Conservation (phyloP, 2,329 filamentous ascomycete species). For the Fusarium liriodendri region DNA sequence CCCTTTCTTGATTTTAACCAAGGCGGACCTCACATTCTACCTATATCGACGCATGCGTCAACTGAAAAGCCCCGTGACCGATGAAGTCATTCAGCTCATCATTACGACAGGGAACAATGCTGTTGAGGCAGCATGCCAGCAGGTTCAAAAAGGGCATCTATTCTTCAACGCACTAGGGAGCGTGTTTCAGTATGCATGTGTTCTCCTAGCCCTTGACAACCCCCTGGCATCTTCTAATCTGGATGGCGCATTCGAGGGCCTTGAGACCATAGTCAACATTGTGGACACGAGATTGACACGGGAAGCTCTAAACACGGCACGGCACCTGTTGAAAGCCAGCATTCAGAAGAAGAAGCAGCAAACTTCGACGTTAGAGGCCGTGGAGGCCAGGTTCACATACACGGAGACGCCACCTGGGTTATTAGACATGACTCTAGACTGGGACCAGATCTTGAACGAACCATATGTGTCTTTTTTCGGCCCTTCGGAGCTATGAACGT, state of each 20-base stretch:
- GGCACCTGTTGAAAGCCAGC: slow-evolving; percentile 28
- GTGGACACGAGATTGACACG: slow-evolving; percentile 34
- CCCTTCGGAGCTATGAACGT: not conserved
- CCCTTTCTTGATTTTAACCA: slow-evolving; percentile 35
- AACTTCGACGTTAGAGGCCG: slow-evolving; percentile 32
- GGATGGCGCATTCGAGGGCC: slow-evolving; percentile 22
- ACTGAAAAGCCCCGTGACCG: slow-evolving; percentile 24
- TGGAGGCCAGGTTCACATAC: slow-evolving; percentile 11
- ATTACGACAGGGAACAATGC: slow-evolving; percentile 30
- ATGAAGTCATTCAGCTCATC: slow-evolving; percentile 30
- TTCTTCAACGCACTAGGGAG: slow-evolving; percentile 42
- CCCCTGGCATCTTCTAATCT: slow-evolving; percentile 22
- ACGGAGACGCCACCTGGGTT: not conserved
- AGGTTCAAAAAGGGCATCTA: slow-evolving; percentile 27
- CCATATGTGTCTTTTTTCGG: not conserved
- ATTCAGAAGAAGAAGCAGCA: slow-evolving; percentile 35
- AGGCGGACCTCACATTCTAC: slow-evolving; percentile 38
- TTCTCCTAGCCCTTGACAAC: slow-evolving; percentile 37
- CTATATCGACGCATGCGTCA: slow-evolving; percentile 41
- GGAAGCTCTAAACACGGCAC: slow-evolving; percentile 35
- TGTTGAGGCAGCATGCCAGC: slow-evolving; percentile 26
- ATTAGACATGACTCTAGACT: not conserved
- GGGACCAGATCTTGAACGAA: not conserved
- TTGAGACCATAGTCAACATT: slow-evolving; percentile 28
- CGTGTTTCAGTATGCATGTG: slow-evolving; percentile 38